Evolutionary conservation across 495 filamentous ascomycete genomes (phyloP).

Genomic region (Tetracladium marchalianum): DNA sequence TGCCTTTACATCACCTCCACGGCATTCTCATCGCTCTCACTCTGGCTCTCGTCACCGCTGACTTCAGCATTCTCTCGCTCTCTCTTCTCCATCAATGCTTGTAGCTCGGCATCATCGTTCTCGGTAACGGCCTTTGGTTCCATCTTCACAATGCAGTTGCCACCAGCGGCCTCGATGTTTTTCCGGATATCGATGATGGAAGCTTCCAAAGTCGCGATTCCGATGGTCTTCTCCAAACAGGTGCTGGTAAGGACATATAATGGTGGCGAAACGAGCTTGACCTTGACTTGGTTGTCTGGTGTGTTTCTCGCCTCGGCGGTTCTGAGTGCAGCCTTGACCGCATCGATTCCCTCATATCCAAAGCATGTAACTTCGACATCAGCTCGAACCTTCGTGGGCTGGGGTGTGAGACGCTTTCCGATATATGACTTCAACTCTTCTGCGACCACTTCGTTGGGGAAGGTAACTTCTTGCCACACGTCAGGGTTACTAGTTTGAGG

Average conservation of each 20-base stretch:
- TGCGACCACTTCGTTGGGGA: conserved; percentile 76
- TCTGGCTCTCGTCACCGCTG: conserved; percentile 89
- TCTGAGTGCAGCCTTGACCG: conserved; percentile 82
- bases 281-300: conserved; percentile 84
- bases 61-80: conserved; percentile 97
- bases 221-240: conserved; percentile 82
- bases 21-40: conserved; percentile 75
- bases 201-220: conserved; percentile 73
- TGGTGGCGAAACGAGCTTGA: conserved; percentile 89
- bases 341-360: conserved; percentile 96
- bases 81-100: conserved; percentile 97
- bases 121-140: conserved; percentile 97
- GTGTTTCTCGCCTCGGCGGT: conserved; percentile 85
- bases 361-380: conserved; percentile 99
- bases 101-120: conserved; percentile 91
- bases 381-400: conserved; percentile 94
- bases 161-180: conserved; percentile 64
- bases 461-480: conserved; percentile 86
- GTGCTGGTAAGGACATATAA: conserved; percentile 91
- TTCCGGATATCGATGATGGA: conserved; percentile 76
- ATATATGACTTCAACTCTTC: conserved; percentile 89
- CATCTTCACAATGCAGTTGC: conserved; percentile 84
- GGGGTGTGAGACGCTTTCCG: conserved; percentile 87
- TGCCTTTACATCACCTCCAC: conserved; percentile 18
- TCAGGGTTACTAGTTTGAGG: conserved; percentile 64